Evolutionary conservation across 768 basidiomycete species (phyloP).

Genomic region (Trametes maxima): DNA sequence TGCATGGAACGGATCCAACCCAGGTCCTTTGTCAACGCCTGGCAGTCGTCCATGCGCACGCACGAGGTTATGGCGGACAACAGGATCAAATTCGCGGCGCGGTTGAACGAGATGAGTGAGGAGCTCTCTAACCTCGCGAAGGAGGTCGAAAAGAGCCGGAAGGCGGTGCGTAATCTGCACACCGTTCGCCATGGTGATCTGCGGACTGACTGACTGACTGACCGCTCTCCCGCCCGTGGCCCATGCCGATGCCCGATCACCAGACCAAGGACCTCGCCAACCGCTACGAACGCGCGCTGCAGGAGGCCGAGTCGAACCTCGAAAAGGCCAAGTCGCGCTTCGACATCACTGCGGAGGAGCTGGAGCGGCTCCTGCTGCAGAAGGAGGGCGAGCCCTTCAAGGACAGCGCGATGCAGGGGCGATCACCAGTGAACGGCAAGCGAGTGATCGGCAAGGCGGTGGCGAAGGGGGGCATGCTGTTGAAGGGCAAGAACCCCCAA

Average conservation of each 20-base stretch:
- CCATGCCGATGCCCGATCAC: background rate
- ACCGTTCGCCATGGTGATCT: background rate
- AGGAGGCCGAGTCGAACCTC: conserved; percentile 83
- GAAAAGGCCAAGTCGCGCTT: conserved; percentile 89
- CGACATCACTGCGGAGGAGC: conserved; percentile 89
- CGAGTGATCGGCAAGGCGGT: conserved; percentile 90
- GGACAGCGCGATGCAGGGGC: conserved; percentile 71
- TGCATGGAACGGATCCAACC: background rate
- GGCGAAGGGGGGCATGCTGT: conserved; percentile 82
- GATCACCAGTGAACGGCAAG: conserved; percentile 67
- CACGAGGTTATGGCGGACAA: conserved; percentile 93
- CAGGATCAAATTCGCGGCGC: conserved; percentile 79
- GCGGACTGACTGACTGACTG: background rate
- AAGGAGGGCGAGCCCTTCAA: conserved; percentile 95
- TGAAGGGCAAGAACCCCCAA: conserved; percentile 92
- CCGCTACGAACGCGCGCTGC: conserved; percentile 84
- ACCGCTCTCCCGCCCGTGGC: background rate
- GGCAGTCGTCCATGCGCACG: conserved; percentile 83
- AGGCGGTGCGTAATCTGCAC: conserved; percentile 57
- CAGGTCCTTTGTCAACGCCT: conserved; percentile 71
- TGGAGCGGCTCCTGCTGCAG: conserved; percentile 87
- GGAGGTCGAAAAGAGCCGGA: conserved; percentile 94
- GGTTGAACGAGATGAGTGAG: conserved; percentile 96
- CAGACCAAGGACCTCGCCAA: conserved; percentile 91
- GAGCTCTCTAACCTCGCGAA: conserved; percentile 82